These are phyloP conservation scores for Alternaria brassicicola DNA, from an alignment of 2,329 filamentous ascomycete genomes.

Conservation along the genomic window DNA sequence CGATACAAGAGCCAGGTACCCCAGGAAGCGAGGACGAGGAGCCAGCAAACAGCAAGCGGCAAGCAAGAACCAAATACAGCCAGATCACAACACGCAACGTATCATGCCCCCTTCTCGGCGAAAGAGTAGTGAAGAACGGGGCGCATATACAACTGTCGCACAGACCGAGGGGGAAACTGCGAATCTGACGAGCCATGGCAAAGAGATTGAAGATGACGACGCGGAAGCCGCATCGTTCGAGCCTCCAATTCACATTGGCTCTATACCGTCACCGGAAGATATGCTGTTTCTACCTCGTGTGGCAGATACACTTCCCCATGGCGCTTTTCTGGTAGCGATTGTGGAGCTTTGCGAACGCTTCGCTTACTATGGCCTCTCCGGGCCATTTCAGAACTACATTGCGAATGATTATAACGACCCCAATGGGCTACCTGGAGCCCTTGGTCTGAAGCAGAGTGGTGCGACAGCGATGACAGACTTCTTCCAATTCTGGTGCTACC, in stretches of 20 bases:
- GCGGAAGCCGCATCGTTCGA: conserved; percentile 1
- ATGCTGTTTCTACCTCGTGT: conserved; percentile 40
- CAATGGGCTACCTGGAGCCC: conserved; percentile 51
- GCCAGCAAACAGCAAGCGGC: background rate
- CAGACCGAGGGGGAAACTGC: conserved; percentile 35
- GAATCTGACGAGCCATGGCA: conserved; percentile 24
- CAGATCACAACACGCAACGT: background rate
- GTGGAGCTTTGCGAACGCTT: conserved; percentile 59
- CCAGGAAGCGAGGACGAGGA: background rate
- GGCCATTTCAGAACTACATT: conserved; percentile 59
- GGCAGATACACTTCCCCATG: conserved; percentile 53
- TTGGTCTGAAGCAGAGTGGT: conserved; percentile 51
- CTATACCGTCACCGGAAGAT: conserved; percentile 37
- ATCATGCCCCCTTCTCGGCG: conserved; percentile 34
- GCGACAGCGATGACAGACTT: conserved; percentile 56
- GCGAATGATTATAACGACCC: conserved; percentile 49
- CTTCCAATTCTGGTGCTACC: conserved; percentile 58
- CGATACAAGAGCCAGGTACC: background rate
- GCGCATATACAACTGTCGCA: conserved; percentile 41
- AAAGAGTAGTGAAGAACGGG: conserved; percentile 22
- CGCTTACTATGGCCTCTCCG: conserved; percentile 54
- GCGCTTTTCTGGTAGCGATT: conserved; percentile 55
- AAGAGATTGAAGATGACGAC: conserved; percentile 14
- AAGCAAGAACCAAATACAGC: background rate
- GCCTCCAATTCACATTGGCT: conserved; percentile 22